Evolutionary conservation across 306 rosid species (phyloP), one percentile per base, ranked within the genome.

Genomic region (Castanea mollissima): DNA sequence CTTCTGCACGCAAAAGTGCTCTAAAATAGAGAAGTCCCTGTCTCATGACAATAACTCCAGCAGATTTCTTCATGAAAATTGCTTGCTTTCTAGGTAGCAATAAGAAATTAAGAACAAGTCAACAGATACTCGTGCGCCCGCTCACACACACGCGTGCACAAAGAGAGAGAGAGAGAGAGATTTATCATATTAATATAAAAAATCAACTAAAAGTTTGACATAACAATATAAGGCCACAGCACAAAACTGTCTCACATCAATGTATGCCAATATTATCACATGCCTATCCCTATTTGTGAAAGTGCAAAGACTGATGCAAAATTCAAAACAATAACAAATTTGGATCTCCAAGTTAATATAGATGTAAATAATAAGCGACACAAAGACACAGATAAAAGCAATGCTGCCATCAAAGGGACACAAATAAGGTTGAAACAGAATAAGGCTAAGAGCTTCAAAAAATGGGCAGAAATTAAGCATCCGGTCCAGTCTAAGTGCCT

Each of bases 291-390:
- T 56, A 71, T 78, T 83, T 83, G 68, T 73, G 55, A 73, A 80
- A 81, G 78, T 35, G 77, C 83, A 49, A 74, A 65, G 77, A 85
- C 85, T 69, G 8, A 51, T 73, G 84, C 44, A 73, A 64, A 32
- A 82, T 80, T 78, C 81, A 85, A 65, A 72, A 71, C 76, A 88
- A 85, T 83, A 83, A 78, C 85, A 85, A 85, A 85, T 85, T 76
- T 85, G 84, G 78, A 75, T 83, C 67, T 60, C 78, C 58, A 74
- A 75, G 74, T 20, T 59, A 20, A 59, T 59, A 59, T 59, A 59
- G 14, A 49, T 12, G 46, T 41, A 41, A 25, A 59, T 21, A 23
- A 55, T 64, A 52, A 23, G 63, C 4, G 67, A 79, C 56, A 78
- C 64, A 63, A 71, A 23, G 34, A 12, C 16, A 67, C 46, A 67